Evolutionary conservation across 495 filamentous ascomycete genomes (phyloP).

Genomic region (Astrothelium macrocarpum): DNA sequence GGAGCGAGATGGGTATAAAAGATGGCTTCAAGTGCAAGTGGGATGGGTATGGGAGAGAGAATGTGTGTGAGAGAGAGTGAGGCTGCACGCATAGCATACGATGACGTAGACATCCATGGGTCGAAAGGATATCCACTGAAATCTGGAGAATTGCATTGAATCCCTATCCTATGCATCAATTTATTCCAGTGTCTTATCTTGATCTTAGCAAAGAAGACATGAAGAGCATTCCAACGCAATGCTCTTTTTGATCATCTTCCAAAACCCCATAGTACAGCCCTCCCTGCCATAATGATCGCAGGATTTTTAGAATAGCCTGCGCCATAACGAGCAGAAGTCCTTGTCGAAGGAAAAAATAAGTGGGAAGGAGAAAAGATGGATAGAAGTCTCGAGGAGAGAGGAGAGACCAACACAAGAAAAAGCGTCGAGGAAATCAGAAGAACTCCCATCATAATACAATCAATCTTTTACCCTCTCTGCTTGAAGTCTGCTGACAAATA

Average conservation of each 20-base stretch:
- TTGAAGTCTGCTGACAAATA: neutral
- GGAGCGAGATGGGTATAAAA: too few species aligned
- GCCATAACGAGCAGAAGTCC: neutral
- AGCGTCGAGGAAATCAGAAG: neutral
- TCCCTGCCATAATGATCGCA: neutral
- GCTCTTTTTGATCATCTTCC: neutral
- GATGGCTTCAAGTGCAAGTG: too few species aligned
- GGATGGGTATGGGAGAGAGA: too few species aligned
- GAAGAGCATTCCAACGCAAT: neutral
- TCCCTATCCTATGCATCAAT: slow-evolving; percentile 6
- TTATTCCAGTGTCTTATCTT: slow-evolving; percentile 4
- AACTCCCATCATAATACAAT: slow-evolving; percentile 3
- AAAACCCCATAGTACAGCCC: neutral
- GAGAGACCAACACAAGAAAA: neutral
- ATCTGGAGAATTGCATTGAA: neutral
- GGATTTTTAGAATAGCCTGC: neutral
- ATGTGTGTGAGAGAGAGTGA: too few species aligned
- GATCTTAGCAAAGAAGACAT: neutral
- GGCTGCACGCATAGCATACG: too few species aligned
- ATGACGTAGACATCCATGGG: too few species aligned
- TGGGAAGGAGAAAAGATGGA: neutral
- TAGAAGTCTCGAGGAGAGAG: neutral
- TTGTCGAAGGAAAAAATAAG: neutral
- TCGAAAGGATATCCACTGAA: neutral
- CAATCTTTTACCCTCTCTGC: neutral